phyloP scores from a whole-genome alignment of 805 yeast species.

The Wickerhamomyces xylosicus region DNA sequence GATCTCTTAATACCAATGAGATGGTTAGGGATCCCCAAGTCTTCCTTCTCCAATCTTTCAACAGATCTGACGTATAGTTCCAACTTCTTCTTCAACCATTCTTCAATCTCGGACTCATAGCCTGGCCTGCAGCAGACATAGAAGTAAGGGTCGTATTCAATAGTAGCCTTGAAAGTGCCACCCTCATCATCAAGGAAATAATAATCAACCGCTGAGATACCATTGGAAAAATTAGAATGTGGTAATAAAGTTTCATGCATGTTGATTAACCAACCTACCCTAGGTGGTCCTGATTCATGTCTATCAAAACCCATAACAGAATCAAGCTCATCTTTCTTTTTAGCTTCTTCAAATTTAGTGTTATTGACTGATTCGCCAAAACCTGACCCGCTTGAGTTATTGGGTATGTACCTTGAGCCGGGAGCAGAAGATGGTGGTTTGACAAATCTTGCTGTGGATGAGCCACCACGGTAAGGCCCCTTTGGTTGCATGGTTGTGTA shows the following conservation, averaged over 20 bases:
- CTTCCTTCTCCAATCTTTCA: constrained; percentile 58
- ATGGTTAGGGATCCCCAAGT: constrained; percentile 76
- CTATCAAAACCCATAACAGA: constrained; percentile 82
- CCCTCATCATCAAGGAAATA: constrained; percentile 96
- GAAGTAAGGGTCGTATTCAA: constrained; percentile 82
- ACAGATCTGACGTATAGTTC: constrained; percentile 55
- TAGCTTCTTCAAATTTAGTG: not conserved
- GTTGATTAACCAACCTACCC: constrained; percentile 85
- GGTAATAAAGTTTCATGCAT: constrained; percentile 82
- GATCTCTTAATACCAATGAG: constrained; percentile 62
- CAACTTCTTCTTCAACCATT: constrained; percentile 56
- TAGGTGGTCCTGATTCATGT: constrained; percentile 57
- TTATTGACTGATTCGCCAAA: too few species aligned
- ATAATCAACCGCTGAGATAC: constrained; percentile 84
- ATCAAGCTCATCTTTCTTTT: constrained; percentile 51
- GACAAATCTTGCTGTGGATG: not conserved
- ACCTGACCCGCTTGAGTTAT: not conserved
- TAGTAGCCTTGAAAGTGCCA: constrained; percentile 82
- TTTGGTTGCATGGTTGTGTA: not conserved
- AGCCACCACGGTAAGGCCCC: not conserved
- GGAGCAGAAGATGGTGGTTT: constrained; percentile 29
- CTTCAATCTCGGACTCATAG: constrained; percentile 65
- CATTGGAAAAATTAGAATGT: constrained; percentile 47
- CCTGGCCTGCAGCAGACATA: constrained; percentile 55
- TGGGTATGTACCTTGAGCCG: constrained; percentile 28